Conservation (phyloP, 106 monocot species). For the Phalaenopsis aphrodite region DNA sequence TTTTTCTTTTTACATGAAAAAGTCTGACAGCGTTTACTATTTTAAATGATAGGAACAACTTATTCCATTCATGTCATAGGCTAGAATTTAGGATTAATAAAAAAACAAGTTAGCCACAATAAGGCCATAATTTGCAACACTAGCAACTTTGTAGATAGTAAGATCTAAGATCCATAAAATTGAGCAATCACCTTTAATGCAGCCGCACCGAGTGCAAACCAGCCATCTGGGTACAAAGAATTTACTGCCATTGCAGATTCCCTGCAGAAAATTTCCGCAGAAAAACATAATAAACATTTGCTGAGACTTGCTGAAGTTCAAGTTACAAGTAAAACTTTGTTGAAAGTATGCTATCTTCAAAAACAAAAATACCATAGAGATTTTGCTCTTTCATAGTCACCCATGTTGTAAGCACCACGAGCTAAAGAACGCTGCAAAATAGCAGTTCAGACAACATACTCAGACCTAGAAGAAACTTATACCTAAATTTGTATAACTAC, state of each 20-base stretch:
- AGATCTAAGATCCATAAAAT: background rate
- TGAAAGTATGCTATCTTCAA: background rate
- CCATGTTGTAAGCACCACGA: constrained; percentile 87
- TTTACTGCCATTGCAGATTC: constrained; percentile 88
- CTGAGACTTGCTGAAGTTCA: background rate
- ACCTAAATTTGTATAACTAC: background rate
- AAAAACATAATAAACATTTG: background rate
- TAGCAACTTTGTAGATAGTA: background rate
- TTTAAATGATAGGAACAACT: background rate
- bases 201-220: constrained; percentile 93
- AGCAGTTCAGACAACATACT: background rate
- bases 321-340: background rate
- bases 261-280: constrained; percentile 27
- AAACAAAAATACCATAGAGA: constrained; percentile 59
- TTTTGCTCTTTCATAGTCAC: constrained; percentile 71
- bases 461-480: background rate
- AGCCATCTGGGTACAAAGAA: constrained; percentile 87
- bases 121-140: background rate
- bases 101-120: background rate
- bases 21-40: background rate
- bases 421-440: constrained; percentile 72
- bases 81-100: background rate
- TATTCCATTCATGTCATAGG: background rate
- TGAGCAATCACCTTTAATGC: constrained; percentile 64
- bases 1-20: background rate